Evolutionary conservation across 2,329 filamentous ascomycete species (phyloP), one percentile per base, ranked within the genome.

Genomic region (Atkinsonella texensis): DNA sequence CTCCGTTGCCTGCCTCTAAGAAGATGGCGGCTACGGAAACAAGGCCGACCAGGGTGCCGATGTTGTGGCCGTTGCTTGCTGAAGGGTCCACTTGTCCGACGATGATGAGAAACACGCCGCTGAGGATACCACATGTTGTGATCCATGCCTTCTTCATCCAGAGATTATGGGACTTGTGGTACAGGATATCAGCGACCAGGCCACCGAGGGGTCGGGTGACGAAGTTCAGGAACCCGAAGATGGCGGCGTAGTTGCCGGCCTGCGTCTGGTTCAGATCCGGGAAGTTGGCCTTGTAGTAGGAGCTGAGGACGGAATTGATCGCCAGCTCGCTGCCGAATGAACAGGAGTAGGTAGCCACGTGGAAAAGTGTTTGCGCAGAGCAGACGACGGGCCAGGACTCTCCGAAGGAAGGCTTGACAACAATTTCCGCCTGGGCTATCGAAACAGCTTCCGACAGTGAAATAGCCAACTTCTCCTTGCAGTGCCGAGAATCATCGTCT

Each of bases 1-100:
- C 83, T 0, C 90, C 90, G 63, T 95, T 95, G 42, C 83, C 83
- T 2, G 85, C 87, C 65, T 94, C 88, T 43, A 89, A 69, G 71
- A 95, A 95, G 63, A 95, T 76, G 1, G 86, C 87, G 70, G 89
- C 77, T 10, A 87, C 77, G 1, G 84, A 83, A 9, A 94, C 71
- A 6, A 95, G 79, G 1, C 86, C 87, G 52, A 93, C 82, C 75
- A 94, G 83, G 2, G 79, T 81, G 7, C 75, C 68, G 13, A 67
- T 59, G 41, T 45, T 55, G 41, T 55, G 51, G 15, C 61, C 62
- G 46, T 60, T 62, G 46, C 83, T 65, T 23, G 75, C 62, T 28
- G 81, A 76, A 0, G 86, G 76, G 64, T 93, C 71, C 60, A 81
- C 73, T 1, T 74, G 70, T 20, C 84, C 86, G 60, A 83, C 74